A percentile compares a stretch with the other conserved stretches of the same genome.
Evolutionary conservation across 306 rosid genomes (phyloP).

Genomic region (Citrullus colocynthis): DNA sequence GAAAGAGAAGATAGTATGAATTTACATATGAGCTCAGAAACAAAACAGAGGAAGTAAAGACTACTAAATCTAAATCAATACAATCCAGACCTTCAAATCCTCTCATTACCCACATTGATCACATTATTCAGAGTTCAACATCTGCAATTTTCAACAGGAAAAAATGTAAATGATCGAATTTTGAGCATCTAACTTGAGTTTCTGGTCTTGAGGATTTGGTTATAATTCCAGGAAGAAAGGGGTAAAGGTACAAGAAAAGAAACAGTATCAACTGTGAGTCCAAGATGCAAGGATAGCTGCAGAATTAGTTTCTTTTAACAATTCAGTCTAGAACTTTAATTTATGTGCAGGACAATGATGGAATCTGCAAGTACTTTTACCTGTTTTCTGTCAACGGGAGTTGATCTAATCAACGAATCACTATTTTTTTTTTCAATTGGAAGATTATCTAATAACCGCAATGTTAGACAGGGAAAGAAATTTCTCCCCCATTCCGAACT

Average conservation of each 20-base stretch:
- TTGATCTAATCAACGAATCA: background rate
- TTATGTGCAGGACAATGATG: background rate
- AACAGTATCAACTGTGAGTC: background rate
- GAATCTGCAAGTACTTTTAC: background rate
- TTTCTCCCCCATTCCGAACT: background rate
- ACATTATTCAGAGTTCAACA: background rate
- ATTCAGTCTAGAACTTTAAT: background rate
- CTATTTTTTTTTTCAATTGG: background rate
- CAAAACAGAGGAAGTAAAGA: background rate
- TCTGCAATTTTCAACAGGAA: background rate
- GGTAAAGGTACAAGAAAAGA: background rate
- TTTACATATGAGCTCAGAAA: background rate
- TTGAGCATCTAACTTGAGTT: background rate
- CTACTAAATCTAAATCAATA: background rate
- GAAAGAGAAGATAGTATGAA: background rate
- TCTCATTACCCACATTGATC: background rate
- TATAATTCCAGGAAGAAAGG: background rate
- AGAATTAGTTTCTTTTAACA: background rate
- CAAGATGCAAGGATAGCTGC: background rate
- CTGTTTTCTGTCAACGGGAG: background rate
- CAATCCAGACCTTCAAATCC: background rate
- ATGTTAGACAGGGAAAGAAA: background rate
- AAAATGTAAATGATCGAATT: background rate
- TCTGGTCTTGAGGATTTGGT: background rate
- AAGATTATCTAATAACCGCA: background rate